Evolutionary conservation across 768 basidiomycete species (phyloP).

Genomic region (Omphalotus guepiniiformis): DNA sequence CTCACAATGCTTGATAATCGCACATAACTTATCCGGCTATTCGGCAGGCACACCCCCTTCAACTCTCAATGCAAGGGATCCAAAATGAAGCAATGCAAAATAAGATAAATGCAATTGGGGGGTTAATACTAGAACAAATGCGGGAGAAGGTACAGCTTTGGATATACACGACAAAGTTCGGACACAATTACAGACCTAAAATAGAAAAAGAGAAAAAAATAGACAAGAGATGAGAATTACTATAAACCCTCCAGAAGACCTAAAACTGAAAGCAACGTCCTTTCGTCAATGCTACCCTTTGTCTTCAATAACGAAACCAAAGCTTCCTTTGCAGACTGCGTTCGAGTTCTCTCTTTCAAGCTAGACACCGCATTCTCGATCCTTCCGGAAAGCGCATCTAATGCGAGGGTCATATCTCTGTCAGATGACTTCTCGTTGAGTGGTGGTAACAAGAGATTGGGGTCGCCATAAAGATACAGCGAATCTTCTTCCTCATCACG

Average conservation of each 20-base stretch:
- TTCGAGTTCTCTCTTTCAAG: constrained; percentile 14
- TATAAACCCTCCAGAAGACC: constrained; percentile 4
- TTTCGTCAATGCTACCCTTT: constrained; percentile 6
- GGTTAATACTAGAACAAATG: too few species aligned
- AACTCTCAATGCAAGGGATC: too few species aligned
- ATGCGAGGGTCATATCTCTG: constrained; percentile 4
- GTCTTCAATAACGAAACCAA: constrained; percentile 5
- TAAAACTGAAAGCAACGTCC: constrained; percentile 10
- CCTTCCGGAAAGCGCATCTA: constrained; percentile 8
- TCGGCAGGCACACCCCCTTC: too few species aligned
- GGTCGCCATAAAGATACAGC: constrained; percentile 51
- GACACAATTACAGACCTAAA: neutral
- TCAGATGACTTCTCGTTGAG: constrained; percentile 13
- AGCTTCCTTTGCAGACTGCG: neutral
- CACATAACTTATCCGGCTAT: too few species aligned
- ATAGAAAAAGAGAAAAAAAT: neutral
- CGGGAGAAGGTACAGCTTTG: too few species aligned
- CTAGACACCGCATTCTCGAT: constrained; percentile 7
- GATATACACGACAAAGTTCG: too few species aligned
- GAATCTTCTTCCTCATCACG: constrained; percentile 24
- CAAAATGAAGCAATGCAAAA: too few species aligned
- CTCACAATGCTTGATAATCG: too few species aligned
- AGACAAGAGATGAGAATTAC: too few species aligned
- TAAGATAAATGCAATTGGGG: too few species aligned
- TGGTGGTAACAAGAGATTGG: constrained; percentile 57